A percentile compares a stretch with the other conserved stretches of the same genome.
Conservation (phyloP, 306 rosid genomes). For the Quercus berberidifolia region DNA sequence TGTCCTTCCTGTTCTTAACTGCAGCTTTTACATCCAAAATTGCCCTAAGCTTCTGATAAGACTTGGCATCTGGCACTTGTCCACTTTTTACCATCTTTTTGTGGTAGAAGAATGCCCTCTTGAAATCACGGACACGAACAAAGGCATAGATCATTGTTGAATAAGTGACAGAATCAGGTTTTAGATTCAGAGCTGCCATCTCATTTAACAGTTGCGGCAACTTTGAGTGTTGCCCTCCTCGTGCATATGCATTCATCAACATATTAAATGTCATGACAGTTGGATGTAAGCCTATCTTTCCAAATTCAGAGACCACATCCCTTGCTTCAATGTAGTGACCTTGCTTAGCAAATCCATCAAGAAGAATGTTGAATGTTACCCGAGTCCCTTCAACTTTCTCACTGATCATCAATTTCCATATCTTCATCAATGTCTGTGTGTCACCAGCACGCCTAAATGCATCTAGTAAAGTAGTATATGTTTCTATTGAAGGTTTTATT, state of each 20-base stretch:
- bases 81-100: constrained; percentile 74
- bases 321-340: constrained; percentile 80
- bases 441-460: constrained; percentile 85
- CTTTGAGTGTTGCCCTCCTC: constrained; percentile 78
- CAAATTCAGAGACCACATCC: constrained; percentile 69
- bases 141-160: constrained; percentile 82
- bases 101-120: constrained; percentile 70
- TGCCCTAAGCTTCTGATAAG: constrained; percentile 64
- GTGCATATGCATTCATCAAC: constrained; percentile 85
- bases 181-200: constrained; percentile 62
- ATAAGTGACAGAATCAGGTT: constrained; percentile 81
- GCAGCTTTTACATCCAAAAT: constrained; percentile 65
- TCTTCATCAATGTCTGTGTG: constrained; percentile 55
- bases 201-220: constrained; percentile 74
- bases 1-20: constrained; percentile 65
- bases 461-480: constrained; percentile 77
- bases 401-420: constrained; percentile 75
- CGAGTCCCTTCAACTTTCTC: constrained; percentile 63
- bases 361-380: constrained; percentile 68
- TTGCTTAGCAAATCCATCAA: constrained; percentile 90
- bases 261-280: constrained; percentile 80
- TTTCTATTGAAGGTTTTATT: constrained; percentile 78
- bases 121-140: constrained; percentile 66
- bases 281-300: constrained; percentile 71
- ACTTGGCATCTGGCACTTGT: constrained; percentile 53